Percentiles rank a stretch among this genome's conserved stretches.
Conservation (phyloP, 129 eudicot species). For the Dittrichia graveolens region DNA sequence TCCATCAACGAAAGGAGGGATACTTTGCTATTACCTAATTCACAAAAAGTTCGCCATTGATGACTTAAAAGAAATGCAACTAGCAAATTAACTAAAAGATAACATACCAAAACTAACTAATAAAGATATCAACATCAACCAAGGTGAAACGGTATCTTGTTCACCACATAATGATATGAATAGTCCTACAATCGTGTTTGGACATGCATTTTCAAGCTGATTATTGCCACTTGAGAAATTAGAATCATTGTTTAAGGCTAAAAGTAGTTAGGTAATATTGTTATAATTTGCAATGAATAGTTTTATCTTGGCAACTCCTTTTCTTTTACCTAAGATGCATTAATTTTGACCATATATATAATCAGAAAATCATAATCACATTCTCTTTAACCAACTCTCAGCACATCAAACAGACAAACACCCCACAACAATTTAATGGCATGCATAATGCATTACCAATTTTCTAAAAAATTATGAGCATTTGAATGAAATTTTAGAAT, state of each 20-base stretch:
- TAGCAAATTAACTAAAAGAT: background rate
- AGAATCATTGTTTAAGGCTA: too few species aligned
- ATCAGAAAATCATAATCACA: background rate
- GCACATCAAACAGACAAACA: too few species aligned
- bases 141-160: background rate
- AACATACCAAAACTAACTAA: background rate
- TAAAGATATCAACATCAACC: constrained; percentile 5
- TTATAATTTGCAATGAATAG: background rate
- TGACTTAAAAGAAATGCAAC: background rate
- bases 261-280: background rate
- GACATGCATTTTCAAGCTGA: background rate
- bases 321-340: background rate
- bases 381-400: background rate
- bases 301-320: too few species aligned
- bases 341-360: background rate
- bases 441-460: too few species aligned
- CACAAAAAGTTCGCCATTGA: background rate
- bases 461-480: too few species aligned
- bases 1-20: background rate
- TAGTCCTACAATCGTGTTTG: background rate
- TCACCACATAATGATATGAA: background rate
- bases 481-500: background rate
- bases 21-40: constrained; percentile 3
- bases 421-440: too few species aligned
- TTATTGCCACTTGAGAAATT: background rate